Base-by-base conservation (phyloP, 1,284 basidiomycete genomes). In the Ganoderma multipileum region DNA sequence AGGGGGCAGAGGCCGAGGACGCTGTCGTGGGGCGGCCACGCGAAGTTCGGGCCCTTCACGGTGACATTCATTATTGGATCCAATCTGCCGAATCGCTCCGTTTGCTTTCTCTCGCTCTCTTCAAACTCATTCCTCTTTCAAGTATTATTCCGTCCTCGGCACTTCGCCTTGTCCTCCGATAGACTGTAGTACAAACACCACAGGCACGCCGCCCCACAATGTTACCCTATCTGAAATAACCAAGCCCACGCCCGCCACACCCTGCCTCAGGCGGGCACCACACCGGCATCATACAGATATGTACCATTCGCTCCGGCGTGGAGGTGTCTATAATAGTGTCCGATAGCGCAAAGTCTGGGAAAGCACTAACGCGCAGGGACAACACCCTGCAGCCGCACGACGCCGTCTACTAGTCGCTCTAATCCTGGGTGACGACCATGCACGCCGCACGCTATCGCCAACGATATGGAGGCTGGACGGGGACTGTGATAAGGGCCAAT, bases 41-140 rank as follows among this genome's bases (percentile, higher is more conserved):
- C 76, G 77, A 78, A 74, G 68, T 63, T 71, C 68, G 67, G 63
- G 67, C 69, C 68, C 74, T 77, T 77, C 74, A 77, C 76, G 50
- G 76, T 76, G 76, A 78, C 73, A 75, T 72, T 71, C 70, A 65
- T 71, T 72, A 74, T 68, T 69, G 52, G 30, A 20, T 55, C 26
- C 18, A 30, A 73, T 66, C 72, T 70, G 67, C 72, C 73, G 74
- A 72, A 60, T 18, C 62, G 55, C 41, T 60, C 57, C 66, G 63
- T 68, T 60, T 71, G 68, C 68, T 26, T 72, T 71, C 58, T 70
- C 65, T 70, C 68, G 54, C 30, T 41, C 38, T 23, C n/a, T 39
- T 41, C 30, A 39, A 60, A 28, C 38, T 23, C n/a, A 60, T 23
- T 23, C 58, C 23, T 26, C 58, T 39, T 60, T 39, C n/a, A 1